Evolutionary conservation across 176 grass and related monocot species (phyloP).

Genomic region (Ananas comosus): DNA sequence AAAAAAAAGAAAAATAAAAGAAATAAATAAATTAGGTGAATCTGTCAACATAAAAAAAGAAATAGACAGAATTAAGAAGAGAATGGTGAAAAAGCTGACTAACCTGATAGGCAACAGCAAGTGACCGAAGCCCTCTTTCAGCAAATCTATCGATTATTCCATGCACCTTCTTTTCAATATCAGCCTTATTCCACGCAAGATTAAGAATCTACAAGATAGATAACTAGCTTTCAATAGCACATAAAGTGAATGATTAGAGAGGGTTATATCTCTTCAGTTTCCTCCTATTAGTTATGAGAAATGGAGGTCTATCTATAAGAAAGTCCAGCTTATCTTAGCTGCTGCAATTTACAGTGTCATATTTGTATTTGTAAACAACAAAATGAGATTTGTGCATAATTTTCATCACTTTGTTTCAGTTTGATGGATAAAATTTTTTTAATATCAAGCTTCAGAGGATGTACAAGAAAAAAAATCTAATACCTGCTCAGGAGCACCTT

Average conservation of each 20-base stretch:
- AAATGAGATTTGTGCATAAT: background rate
- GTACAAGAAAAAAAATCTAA: background rate
- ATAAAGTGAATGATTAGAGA: background rate
- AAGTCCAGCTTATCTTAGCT: too few species aligned
- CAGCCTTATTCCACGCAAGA: conserved; percentile 40
- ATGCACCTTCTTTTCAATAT: conserved; percentile 49
- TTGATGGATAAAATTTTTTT: background rate
- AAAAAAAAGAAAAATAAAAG: conserved; percentile 5
- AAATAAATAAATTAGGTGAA: conserved; percentile 12
- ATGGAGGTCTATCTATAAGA: too few species aligned
- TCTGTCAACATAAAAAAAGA: conserved; percentile 1
- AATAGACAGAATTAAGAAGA: background rate
- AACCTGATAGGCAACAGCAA: conserved; percentile 55
- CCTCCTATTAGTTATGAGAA: too few species aligned
- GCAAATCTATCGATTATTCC: conserved; percentile 41
- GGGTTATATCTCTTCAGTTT: too few species aligned
- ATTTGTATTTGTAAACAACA: background rate
- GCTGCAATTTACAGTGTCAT: background rate
- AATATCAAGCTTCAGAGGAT: background rate
- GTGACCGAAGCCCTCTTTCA: conserved; percentile 41
- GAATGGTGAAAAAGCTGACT: background rate
- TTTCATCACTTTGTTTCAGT: background rate
- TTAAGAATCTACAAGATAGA: conserved; percentile 44
- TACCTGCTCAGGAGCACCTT: conserved; percentile 85
- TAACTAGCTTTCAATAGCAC: background rate